These are phyloP conservation scores for Euphorbia celastroides DNA, from an alignment of 441 rosid species.

Conservation along the genomic window DNA sequence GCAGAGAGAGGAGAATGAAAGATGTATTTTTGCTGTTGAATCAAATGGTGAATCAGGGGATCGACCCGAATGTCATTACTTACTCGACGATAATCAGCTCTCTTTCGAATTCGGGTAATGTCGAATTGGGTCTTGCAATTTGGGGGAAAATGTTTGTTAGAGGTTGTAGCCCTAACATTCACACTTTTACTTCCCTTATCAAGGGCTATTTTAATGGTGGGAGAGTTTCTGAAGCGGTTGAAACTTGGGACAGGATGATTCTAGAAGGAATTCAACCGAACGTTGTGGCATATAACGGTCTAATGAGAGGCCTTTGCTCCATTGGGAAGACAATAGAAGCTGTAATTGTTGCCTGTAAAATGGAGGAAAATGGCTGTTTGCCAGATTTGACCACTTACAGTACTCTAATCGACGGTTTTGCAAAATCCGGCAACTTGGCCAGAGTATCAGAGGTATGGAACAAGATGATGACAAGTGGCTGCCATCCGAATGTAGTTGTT, in stretches of 20 bases:
- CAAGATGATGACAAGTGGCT: slow-evolving; percentile 60
- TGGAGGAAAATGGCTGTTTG: slow-evolving; percentile 48
- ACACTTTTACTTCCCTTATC: slow-evolving; percentile 61
- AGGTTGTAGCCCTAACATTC: slow-evolving; percentile 62
- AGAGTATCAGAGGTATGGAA: slow-evolving; percentile 79
- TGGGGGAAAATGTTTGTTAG: slow-evolving; percentile 59
- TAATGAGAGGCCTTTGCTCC: slow-evolving; percentile 63
- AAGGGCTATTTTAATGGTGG: slow-evolving; percentile 61
- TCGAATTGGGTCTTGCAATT: slow-evolving; percentile 56
- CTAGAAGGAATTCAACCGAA: slow-evolving; percentile 48
- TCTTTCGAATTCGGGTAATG: slow-evolving; percentile 42
- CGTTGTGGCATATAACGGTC: slow-evolving; percentile 53
- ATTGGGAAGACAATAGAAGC: slow-evolving; percentile 49
- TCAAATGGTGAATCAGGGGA: slow-evolving; percentile 47
- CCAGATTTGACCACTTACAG: slow-evolving; percentile 62
- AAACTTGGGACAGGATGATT: slow-evolving; percentile 54
- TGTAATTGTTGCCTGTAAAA: slow-evolving; percentile 38
- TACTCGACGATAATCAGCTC: slow-evolving; percentile 61
- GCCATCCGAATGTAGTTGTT: slow-evolving; percentile 65
- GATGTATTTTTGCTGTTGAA: slow-evolving; percentile 45
- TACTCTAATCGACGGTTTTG: slow-evolving; percentile 64
- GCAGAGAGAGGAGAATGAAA: slow-evolving; percentile 38
- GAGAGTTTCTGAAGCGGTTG: slow-evolving; percentile 47
- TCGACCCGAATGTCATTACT: slow-evolving; percentile 63
- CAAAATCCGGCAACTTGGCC: slow-evolving; percentile 51